These are phyloP conservation scores for Pyropia yezoensis DNA, from an alignment of 23 red algal genomes.

Conservation along the genomic window DNA sequence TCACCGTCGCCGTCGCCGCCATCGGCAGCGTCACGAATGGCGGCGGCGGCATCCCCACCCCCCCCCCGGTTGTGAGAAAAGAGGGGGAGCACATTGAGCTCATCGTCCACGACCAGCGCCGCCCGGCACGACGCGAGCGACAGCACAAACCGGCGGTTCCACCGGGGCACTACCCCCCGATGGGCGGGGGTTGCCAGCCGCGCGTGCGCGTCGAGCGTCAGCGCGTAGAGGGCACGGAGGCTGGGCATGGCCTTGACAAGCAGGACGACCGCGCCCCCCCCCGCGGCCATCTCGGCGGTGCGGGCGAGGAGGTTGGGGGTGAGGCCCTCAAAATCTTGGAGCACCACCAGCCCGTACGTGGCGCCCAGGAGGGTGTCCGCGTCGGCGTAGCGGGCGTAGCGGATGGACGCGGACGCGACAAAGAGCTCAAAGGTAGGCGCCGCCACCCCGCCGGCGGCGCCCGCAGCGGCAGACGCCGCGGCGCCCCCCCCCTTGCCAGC, in stretches of 20 bases:
- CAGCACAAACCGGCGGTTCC: slow-evolving; percentile 86
- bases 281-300: slow-evolving; percentile 79
- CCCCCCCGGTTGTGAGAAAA: slow-evolving; percentile 33
- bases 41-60: slow-evolving; percentile 11
- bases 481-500: too few relatives aligned
- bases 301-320: slow-evolving; percentile 93
- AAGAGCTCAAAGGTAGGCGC: slow-evolving; percentile 94
- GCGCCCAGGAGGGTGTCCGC: slow-evolving; percentile 90
- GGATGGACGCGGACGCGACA: slow-evolving; percentile 74
- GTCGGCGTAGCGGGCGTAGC: slow-evolving; percentile 83
- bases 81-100: slow-evolving; percentile 89
- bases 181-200: slow-evolving; percentile 70
- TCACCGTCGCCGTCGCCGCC: too few relatives aligned
- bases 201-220: slow-evolving; percentile 87
- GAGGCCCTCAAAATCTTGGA: slow-evolving; percentile 97
- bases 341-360: slow-evolving; percentile 92
- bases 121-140: slow-evolving; percentile 55
- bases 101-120: slow-evolving; percentile 83
- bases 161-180: slow-evolving; percentile 59
- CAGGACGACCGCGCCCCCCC: slow-evolving; percentile 77
- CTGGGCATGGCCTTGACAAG: slow-evolving; percentile 70
- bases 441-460: neutral
- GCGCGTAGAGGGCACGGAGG: slow-evolving; percentile 65
- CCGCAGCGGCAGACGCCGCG: too few relatives aligned
- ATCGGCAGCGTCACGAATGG: too few relatives aligned